Evolutionary conservation across 1,139 yeast species (phyloP), one percentile per base, ranked within the genome.

Genomic region (Waltiozyma solani): DNA sequence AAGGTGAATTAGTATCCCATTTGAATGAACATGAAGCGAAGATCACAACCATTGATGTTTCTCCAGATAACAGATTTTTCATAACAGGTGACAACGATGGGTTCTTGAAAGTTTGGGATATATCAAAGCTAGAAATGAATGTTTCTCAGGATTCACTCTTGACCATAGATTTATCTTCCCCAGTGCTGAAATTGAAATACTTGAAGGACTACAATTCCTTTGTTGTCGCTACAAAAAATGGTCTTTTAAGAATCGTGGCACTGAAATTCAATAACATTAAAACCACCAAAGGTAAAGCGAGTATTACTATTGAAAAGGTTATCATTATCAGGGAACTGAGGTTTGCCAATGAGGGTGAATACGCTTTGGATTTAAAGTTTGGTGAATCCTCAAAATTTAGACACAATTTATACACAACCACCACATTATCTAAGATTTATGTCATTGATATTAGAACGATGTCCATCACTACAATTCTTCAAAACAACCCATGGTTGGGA

Each of bases 41-140:
- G 1, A 63, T 87, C 12, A 77, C 69, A 21, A 63, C 79, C 34
- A 58, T 87, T 10, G 71, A 69, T 4, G 71, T 73, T 0, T 64
- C 78, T 11, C 81, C 86, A 0, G 76, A 80, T 34, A 71, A 76
- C 18, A 73, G 73, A 32, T 82, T 74, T 49, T 79, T 91, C 48
- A 64, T 86, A 2, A 79, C 93, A 1, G 95, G 89, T 3, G 83
- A 93, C 5, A 80, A 77, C 34, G 69, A 71, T 36, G 96, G 97
- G 0, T 51, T 62, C 3, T 52, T 91, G 34, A 79, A 76, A 46
- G 59, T 91, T 0, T 91, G 97, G 97, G 95, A 86, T 51, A 61
- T 79, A 1, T 55, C 63, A 13, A 73, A 78, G 42, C 60, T 89
- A 34, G 87, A 79, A 41, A 73, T 71, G 44, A 80, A 79, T 38